Conservation (phyloP, 192 early-diverging fungal genomes). For the Obelidium mucronatum region DNA sequence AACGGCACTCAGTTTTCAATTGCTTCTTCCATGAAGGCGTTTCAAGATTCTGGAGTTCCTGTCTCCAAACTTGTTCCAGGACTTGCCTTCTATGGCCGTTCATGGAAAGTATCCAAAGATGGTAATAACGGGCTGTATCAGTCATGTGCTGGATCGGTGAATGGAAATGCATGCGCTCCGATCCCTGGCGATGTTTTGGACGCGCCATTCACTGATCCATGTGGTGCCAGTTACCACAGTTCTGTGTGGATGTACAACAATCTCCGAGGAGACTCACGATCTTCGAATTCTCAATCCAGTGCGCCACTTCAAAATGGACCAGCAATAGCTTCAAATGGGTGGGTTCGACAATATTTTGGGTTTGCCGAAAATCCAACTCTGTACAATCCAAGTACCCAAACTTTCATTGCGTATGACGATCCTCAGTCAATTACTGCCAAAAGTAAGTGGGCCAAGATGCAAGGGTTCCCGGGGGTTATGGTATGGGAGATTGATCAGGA, state of each 20-base stretch:
- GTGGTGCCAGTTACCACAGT: too few relatives aligned
- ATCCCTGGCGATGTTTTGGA: too few relatives aligned
- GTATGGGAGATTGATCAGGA: conserved; percentile 3
- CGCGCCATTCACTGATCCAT: too few relatives aligned
- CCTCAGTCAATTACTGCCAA: conserved; percentile 66
- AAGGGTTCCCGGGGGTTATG: not conserved
- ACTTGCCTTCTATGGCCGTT: too few relatives aligned
- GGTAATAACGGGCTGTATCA: too few relatives aligned
- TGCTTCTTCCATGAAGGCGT: too few relatives aligned
- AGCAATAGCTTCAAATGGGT: conserved; percentile 60
- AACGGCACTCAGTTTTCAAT: not conserved
- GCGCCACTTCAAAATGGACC: too few relatives aligned
- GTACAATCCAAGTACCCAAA: conserved; percentile 49
- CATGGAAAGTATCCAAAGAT: too few relatives aligned
- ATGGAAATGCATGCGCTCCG: too few relatives aligned
- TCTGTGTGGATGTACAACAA: conserved; percentile 69
- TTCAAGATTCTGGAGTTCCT: too few relatives aligned
- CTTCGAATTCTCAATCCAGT: not conserved
- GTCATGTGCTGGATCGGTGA: too few relatives aligned
- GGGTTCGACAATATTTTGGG: conserved; percentile 62
- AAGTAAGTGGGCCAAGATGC: conserved; percentile 54
- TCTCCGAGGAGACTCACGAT: conserved; percentile 42
- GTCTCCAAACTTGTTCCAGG: too few relatives aligned
- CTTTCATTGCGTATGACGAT: conserved; percentile 78
- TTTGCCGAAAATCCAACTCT: conserved; percentile 58